These are phyloP conservation scores for Backusella westeae DNA, from an alignment of 192 early-diverging fungal species.

Conservation along the genomic window DNA sequence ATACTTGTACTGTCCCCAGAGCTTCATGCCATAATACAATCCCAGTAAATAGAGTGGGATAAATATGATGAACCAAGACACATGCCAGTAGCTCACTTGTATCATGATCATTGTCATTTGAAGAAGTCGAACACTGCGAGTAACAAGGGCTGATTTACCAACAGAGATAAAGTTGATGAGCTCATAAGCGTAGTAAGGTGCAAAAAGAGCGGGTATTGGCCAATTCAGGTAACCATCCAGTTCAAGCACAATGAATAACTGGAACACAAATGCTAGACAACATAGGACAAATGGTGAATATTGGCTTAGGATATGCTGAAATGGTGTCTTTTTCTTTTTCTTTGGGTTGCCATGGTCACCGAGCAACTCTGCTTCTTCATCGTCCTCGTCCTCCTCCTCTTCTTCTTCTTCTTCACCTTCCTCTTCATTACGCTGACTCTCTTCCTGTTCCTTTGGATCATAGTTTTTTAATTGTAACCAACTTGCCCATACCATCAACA, in stretches of 20 bases:
- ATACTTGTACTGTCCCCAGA: slow-evolving; percentile 35
- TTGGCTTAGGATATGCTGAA: not conserved
- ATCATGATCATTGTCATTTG: slow-evolving; percentile 40
- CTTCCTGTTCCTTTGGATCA: not conserved
- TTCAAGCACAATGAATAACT: slow-evolving; percentile 65
- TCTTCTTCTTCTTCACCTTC: slow-evolving; percentile 41
- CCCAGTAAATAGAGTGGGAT: slow-evolving; percentile 59
- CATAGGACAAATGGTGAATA: not conserved
- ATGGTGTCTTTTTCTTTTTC: not conserved
- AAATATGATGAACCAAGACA: slow-evolving; percentile 63
- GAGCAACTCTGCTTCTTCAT: slow-evolving; percentile 27
- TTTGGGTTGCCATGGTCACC: not conserved
- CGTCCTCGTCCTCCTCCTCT: slow-evolving; percentile 28
- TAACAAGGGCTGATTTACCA: not conserved
- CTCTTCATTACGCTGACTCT: slow-evolving; percentile 31
- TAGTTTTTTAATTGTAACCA: not conserved
- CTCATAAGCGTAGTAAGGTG: slow-evolving; percentile 78
- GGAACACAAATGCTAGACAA: slow-evolving; percentile 59
- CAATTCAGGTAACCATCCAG: slow-evolving; percentile 60
- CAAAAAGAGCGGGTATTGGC: slow-evolving; percentile 63
- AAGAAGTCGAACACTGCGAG: not conserved
- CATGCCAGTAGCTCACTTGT: slow-evolving; percentile 44
- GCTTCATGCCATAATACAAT: slow-evolving; percentile 43
- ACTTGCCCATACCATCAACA: slow-evolving; percentile 22
- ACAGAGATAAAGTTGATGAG: slow-evolving; percentile 52